Evolutionary conservation across 2,329 filamentous ascomycete species (phyloP), one percentile per base, ranked within the genome.

Genomic region (Waltergamsia citrina): DNA sequence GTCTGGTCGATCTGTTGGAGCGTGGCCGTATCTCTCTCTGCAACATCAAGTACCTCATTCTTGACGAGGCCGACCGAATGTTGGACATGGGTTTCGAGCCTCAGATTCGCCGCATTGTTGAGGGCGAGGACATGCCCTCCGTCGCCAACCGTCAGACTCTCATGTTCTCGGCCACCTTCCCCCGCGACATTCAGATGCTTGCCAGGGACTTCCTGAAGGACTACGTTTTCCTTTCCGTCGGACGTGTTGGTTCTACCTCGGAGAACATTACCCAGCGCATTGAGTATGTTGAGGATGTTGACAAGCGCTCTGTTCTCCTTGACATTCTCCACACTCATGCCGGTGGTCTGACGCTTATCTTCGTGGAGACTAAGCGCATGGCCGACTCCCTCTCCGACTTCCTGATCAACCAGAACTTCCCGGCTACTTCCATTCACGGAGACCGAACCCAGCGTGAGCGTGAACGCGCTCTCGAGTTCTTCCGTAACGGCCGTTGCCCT

Each of bases 21-120:
- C 86, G 92, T 72, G 92, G 92, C 54, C 86, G 90, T 56, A 96
- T 98, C 60, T 96, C 92, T 29, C 81, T 98, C 36, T 78, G 81
- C 63, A 95, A 94, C 74, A 98, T 98, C 75, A 96, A 95, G 73
- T 98, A 98, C 60, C 77, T 98, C 42, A 86, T 98, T 50, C 85
- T 98, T 36, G 92, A 98, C 51, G 92, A 98, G 77, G 92, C 92
- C 62, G 92, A 98, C 71, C 92, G 92, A 61, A 98, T 98, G 92
- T 74, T 98, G 74, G 92, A 98, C 75, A 98, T 98, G 92, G 92
- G 92, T 92, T 98, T 98, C 74, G 92, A 98, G 72, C 92, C 92
- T 53, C 92, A 98, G 69, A 98, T 98, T 57, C 88, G 92, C 54
- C 85, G 90, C 52, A 96, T 98, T 53, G 92, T 98, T 29, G 90